Evolutionary conservation across 352 stramenopile species (phyloP).

Genomic region (Phytophthora citricola): DNA sequence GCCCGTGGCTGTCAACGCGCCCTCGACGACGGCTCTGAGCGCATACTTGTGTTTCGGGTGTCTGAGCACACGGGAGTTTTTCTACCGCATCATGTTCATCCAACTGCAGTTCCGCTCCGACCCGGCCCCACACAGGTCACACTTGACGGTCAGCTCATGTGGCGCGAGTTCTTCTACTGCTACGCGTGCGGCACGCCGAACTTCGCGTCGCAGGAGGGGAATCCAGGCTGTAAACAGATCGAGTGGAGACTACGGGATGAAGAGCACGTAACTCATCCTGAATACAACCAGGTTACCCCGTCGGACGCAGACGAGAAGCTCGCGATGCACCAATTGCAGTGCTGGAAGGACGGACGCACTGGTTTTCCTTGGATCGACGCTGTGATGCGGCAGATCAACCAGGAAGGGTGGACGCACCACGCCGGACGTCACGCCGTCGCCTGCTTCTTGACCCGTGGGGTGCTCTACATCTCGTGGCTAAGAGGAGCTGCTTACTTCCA

Average conservation of each 20-base stretch:
- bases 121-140: conserved; percentile 85
- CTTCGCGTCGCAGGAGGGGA: conserved; percentile 92
- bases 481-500: conserved; percentile 91
- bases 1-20: conserved; percentile 78
- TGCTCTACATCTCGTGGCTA: conserved; percentile 96
- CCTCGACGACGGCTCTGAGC: conserved; percentile 95
- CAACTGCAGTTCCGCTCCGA: conserved; percentile 90
- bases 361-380: conserved; percentile 98
- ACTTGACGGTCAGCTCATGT: conserved; percentile 95
- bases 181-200: conserved; percentile 64
- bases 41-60: conserved; percentile 93
- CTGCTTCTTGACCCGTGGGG: conserved; percentile 96
- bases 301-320: conserved; percentile 49
- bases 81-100: conserved; percentile 85
- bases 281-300: conserved; percentile 6
- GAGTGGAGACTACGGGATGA: conserved; percentile 58
- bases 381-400: conserved; percentile 92
- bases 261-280: conserved; percentile 25
- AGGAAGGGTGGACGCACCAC: conserved; percentile 89
- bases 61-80: conserved; percentile 82
- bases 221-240: conserved; percentile 88
- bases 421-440: conserved; percentile 93
- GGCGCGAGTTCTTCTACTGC: conserved; percentile 96
- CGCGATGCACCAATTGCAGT: conserved; percentile 62
- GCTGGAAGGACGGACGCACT: conserved; percentile 94